Percentiles rank a stretch among this genome's conserved stretches.
Conservation (phyloP, 768 basidiomycete genomes). For the Panaeolus cyanescens region DNA sequence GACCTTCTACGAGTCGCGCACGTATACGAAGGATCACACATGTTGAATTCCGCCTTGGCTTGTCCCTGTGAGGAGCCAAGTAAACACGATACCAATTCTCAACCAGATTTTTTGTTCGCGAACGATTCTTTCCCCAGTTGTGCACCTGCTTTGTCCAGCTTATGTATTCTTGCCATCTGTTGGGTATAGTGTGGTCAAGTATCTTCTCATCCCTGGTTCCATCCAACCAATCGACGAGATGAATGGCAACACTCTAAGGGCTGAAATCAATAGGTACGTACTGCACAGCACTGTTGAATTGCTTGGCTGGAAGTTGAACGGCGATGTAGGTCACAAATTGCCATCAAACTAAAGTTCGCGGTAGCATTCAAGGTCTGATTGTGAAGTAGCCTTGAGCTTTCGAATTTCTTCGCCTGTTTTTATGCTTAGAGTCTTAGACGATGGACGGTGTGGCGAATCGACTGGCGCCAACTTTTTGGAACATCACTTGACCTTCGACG, state of each 20-base stretch:
- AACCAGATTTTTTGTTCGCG: not conserved
- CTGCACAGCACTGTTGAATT: not conserved
- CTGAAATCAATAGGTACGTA: not conserved
- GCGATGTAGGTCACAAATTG: not conserved
- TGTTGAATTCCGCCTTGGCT: not conserved
- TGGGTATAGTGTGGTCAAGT: not conserved
- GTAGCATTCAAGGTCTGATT: not conserved
- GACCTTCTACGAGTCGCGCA: too few species aligned
- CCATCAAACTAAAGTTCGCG: not conserved
- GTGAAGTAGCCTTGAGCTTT: not conserved
- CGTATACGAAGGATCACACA: not conserved
- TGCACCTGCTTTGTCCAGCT: not conserved
- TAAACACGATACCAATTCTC: not conserved
- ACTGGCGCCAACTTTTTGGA: not conserved
- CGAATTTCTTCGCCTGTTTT: not conserved
- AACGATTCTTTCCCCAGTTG: not conserved
- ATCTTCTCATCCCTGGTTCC: not conserved
- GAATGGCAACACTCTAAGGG: not conserved
- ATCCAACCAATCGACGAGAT: not conserved
- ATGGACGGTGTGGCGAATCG: not conserved
- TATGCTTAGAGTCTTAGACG: not conserved
- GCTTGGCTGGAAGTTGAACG: not conserved
- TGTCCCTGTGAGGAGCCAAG: not conserved
- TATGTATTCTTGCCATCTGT: not conserved
- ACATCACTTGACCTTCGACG: constrained; percentile 2